Evolutionary conservation across 352 stramenopile genomes (phyloP), one percentile per base, ranked within the genome.

Genomic region (Phytophthora citrophthora): DNA sequence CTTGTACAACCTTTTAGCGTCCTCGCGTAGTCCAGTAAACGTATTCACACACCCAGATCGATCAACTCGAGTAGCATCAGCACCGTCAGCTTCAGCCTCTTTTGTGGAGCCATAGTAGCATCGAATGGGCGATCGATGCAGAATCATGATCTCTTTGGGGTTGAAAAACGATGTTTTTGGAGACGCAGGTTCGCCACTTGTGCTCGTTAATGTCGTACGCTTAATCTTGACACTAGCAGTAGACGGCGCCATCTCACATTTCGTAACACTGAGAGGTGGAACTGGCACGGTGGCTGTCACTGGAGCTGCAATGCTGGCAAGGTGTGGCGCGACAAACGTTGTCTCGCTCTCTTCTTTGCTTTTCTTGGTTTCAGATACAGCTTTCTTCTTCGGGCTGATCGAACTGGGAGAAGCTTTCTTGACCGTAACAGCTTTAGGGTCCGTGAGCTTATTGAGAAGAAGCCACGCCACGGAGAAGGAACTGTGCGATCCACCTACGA

Each of bases 401-500:
- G 53, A n/a, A 38, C 4, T 56, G 16, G 24, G 5, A 24, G 23
- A 51, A 43, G 36, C 2, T 34, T 61, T 64, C 32, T 40, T 60
- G 11, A 20, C 39, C 6, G 44, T 36, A 12, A 38, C n/a, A 32
- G 10, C 34, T 56, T 67, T 70, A 4, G 55, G 31, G 27, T 74
- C 67, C 36, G 51, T 68, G 15, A 84, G 77, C 16, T 77, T 87
- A 62, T 94, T 86, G 24, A 97, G 60, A 36, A 93, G 73, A 36
- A 93, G 62, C 88, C 85, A 95, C 5, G 82, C 82, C 4, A 93
- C 82, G 0, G 83, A 94, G 54, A 97, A 97, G 2, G 89, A 88
- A 32, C 83, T 94, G 70, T 97, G 88, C 0, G 85, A 92, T 12
- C 89, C 89, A 10, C 89, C 89, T 3, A 96, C 76, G 39, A 97